These are phyloP conservation scores for Boletus patriciae DNA, from an alignment of 768 basidiomycete genomes.

Conservation along the genomic window DNA sequence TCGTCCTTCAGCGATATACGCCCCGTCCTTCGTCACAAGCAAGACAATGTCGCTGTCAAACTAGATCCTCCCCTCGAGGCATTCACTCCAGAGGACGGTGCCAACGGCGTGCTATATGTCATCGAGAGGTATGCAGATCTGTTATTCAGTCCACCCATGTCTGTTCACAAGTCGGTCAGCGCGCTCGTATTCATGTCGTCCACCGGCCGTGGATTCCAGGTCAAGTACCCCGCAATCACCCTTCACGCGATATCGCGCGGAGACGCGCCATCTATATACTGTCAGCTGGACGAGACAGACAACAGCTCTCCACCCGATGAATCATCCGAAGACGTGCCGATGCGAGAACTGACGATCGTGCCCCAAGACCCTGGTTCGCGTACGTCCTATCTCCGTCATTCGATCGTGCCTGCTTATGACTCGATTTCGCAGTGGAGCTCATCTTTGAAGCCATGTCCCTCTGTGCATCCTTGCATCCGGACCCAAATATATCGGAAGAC, in stretches of 20 bases:
- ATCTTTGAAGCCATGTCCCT: constrained; percentile 86
- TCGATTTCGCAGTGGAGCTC: constrained; percentile 57
- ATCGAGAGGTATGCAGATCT: constrained; percentile 68
- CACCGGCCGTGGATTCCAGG: constrained; percentile 71
- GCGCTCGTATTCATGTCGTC: constrained; percentile 75
- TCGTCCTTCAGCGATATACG: constrained; percentile 82
- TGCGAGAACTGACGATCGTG: constrained; percentile 81
- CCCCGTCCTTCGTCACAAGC: constrained; percentile 72
- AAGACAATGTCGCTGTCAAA: constrained; percentile 65
- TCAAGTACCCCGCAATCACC: constrained; percentile 87
- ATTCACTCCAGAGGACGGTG: constrained; percentile 51
- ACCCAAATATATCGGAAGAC: constrained; percentile 43
- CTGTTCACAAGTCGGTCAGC: constrained; percentile 38
- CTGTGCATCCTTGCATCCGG: constrained; percentile 86
- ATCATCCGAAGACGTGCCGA: constrained; percentile 40
- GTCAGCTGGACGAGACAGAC: constrained; percentile 82
- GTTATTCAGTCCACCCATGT: constrained; percentile 4
- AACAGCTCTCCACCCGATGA: constrained; percentile 36
- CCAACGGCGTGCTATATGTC: constrained; percentile 73
- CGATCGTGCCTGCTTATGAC: constrained; percentile 1
- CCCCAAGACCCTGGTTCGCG: constrained; percentile 58
- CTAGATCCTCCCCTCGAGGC: constrained; percentile 69
- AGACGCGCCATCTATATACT: constrained; percentile 78
- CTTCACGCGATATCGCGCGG: constrained; percentile 89
- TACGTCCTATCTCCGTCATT: constrained; percentile 40